Base-by-base conservation (phyloP, 495 filamentous ascomycete species). In the Massariosphaeria phaeospora region DNA sequence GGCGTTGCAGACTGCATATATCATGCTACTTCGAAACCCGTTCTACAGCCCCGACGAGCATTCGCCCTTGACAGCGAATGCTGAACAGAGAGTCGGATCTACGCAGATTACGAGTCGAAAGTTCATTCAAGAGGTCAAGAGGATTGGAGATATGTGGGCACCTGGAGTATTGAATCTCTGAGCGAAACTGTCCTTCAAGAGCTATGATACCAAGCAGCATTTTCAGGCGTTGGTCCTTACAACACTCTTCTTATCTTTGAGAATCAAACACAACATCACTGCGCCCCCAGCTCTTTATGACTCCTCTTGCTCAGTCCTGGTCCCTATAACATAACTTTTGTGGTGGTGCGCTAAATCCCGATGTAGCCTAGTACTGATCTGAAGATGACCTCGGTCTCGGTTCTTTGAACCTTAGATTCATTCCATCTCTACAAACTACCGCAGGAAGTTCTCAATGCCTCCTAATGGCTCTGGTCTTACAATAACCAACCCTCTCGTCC, bases 11-110 rank as follows among this genome's bases (percentile, higher is more conserved):
- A 86, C 80, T 21, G 90, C 93, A 20, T 98, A 96, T 62, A 87
- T 96, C 40, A 73, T 79, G 53, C 74, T 98, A 45, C 71, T 97
- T 39, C 88, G 95, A 69, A 96, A 98, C 65, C 93, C 93, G 0
- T 98, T 98, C 69, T 97, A 90, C 67, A 82, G 84, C 33, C 91
- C 90, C 26, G 91, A 96, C 67, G 86, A 91, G 58, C 84, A 91
- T 62, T 76, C 76, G 34, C 83, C 84, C 17, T 43, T 68, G 25
- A 52, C 67, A 20, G 64, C 69, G 23, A 67, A 69, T 17, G 66
- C 70, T 39, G 42, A 70, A 21, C 69, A 70, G 2, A 62, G 64
- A 4, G 70, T 75, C 1, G 71, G 65, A 4, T 79, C 81, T 1
- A 79, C 82, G 24, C 80, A 82, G 60, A 95, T 98, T 51, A 88